Base-by-base conservation (phyloP, 1,284 basidiomycete species). In the Somion occarium region DNA sequence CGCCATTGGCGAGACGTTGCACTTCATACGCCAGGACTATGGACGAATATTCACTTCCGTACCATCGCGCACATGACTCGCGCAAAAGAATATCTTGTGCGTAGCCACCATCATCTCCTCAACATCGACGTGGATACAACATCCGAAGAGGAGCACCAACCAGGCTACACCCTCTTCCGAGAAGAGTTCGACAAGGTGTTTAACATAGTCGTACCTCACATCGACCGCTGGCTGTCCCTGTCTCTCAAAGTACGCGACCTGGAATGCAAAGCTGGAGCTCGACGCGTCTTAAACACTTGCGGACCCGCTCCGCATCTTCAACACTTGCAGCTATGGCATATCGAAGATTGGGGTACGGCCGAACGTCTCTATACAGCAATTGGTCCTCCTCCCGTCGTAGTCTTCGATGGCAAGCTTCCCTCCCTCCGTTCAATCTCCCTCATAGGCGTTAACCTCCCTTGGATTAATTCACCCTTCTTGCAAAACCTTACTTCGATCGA, bases 391-490 rank as follows among this genome's bases (percentile, higher is more conserved):
- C 80, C 80, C 13, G 80, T 82, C 18, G 65, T 71, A 53, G 73
- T 80, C 38, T 82, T 83, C 63, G 64, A 65, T 56, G 78, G 79
- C 56, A 53, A 60, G 13, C 68, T 80, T 19, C 80, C 80, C 13
- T 61, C 64, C 11, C 65, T 82, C 30, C 71, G 67, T 55, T 75
- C 80, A 57, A 70, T 83, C 46, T 78, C 78, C 24, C 69, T 84
- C 49, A 79, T 82, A 55, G 82, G 82, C 49, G 81, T 84, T 52
- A 83, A 83, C 61, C 71, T 84, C 38, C 77, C 78, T 3, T 83
- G 80, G 80, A 67, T 67, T 2, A 63, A 69, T 43, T 75, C 74
- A 20, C 73, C 76, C n/a, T 81, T 77, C 64, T 72, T 83, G 52
- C 61, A 64, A 30, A 69, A 69, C 43, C 69, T 84, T 38, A 65